Percentiles rank a stretch among this genome's conserved stretches.
Evolutionary conservation across 2,329 filamentous ascomycete genomes (phyloP).

Genomic region (Diaporthe caulivora): DNA sequence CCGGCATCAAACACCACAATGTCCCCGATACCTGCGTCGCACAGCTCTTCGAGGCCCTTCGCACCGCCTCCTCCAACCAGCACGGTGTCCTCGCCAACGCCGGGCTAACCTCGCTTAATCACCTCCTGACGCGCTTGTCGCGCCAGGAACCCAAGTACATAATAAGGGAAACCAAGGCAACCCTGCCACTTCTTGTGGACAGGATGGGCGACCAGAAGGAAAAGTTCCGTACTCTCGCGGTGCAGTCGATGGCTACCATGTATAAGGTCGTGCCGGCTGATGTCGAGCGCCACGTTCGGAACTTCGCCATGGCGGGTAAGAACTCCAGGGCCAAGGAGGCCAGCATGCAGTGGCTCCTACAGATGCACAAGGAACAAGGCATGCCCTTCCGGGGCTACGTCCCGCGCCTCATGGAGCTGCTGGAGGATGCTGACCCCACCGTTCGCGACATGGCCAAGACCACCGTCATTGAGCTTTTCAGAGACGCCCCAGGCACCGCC

Average conservation of each 20-base stretch:
- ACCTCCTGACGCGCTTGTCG: constrained; percentile 86
- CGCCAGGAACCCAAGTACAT: constrained; percentile 85
- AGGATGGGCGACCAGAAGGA: constrained; percentile 91
- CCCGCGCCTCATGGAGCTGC: constrained; percentile 82
- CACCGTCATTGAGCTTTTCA: constrained; percentile 88
- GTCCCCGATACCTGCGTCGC: constrained; percentile 81
- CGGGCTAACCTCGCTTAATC: constrained; percentile 88
- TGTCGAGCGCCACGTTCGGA: constrained; percentile 84
- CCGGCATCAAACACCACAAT: constrained; percentile 91
- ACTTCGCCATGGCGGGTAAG: constrained; percentile 81
- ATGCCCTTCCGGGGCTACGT: constrained; percentile 88
- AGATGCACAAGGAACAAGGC: constrained; percentile 85
- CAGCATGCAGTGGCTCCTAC: constrained; percentile 86
- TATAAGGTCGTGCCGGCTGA: constrained; percentile 78
- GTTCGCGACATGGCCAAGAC: constrained; percentile 88
- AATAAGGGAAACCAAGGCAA: constrained; percentile 76
- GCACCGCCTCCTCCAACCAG: constrained; percentile 79
- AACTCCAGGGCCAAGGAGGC: constrained; percentile 88
- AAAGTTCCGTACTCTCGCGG: constrained; percentile 80
- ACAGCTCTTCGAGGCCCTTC: constrained; percentile 85
- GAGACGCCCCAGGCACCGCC: constrained; percentile 82
- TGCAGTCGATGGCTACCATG: constrained; percentile 82
- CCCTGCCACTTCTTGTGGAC: constrained; percentile 82
- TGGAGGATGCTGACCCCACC: constrained; percentile 90
- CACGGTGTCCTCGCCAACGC: constrained; percentile 84